Percentiles rank a stretch among this genome's conserved stretches.
These are phyloP conservation scores for Rhizopus arrhizus DNA, from an alignment of 371 early-diverging fungal species.

Conservation along the genomic window DNA sequence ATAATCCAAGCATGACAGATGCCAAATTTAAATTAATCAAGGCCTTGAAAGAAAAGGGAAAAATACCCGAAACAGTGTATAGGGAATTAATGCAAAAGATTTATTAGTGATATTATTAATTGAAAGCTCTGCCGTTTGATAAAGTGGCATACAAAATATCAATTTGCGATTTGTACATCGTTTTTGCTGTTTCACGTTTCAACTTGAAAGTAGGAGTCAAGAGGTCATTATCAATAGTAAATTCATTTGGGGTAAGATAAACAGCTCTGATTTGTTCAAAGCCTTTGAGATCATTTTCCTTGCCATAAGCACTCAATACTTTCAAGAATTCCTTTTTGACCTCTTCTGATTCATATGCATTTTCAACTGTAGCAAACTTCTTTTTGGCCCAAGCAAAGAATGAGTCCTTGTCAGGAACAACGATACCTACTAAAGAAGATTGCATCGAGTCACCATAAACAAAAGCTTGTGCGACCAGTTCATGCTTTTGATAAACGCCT, in stretches of 20 bases:
- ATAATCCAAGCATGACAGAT: neutral
- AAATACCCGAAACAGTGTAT: slow-evolving; percentile 22
- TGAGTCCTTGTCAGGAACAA: slow-evolving; percentile 78
- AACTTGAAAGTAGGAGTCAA: slow-evolving; percentile 87
- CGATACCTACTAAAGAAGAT: slow-evolving; percentile 80
- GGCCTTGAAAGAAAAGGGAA: slow-evolving; percentile 19
- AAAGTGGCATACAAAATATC: slow-evolving; percentile 65
- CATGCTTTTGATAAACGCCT: slow-evolving; percentile 72
- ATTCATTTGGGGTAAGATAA: slow-evolving; percentile 69
- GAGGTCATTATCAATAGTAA: slow-evolving; percentile 84
- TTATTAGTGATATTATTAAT: neutral
- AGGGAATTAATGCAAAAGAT: slow-evolving; percentile 4
- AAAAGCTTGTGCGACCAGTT: slow-evolving; percentile 76
- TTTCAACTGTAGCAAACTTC: slow-evolving; percentile 37
- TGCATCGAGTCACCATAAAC: slow-evolving; percentile 93
- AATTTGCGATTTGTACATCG: slow-evolving; percentile 62
- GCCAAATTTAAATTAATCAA: slow-evolving; percentile 17
- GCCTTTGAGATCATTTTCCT: slow-evolving; percentile 76
- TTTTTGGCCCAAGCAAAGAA: slow-evolving; percentile 51
- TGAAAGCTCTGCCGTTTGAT: slow-evolving; percentile 17
- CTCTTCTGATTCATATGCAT: slow-evolving; percentile 58
- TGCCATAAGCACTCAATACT: slow-evolving; percentile 62
- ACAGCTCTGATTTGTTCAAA: slow-evolving; percentile 86
- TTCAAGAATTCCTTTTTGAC: slow-evolving; percentile 65
- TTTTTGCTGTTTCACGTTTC: slow-evolving; percentile 78